Conservation (phyloP, 345 rosid genomes). For the Turnera subulata region DNA sequence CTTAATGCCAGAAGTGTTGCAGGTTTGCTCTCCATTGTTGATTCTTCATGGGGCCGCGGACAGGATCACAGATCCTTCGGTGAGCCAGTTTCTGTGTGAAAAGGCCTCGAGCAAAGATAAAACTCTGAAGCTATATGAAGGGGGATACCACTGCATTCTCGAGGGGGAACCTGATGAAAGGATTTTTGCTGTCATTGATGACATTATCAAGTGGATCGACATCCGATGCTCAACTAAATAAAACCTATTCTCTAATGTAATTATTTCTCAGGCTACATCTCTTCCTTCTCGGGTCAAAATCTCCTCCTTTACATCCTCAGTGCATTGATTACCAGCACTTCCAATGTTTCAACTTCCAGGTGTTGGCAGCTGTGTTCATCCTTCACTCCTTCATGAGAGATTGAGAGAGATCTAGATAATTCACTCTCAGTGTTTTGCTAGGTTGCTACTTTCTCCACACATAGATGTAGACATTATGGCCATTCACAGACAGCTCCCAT, state of each 20-base stretch:
- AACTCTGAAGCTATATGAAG: slow-evolving; percentile 77
- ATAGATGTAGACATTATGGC: no score
- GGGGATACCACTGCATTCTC: slow-evolving; percentile 81
- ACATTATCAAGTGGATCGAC: slow-evolving; percentile 78
- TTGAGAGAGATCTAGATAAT: no score
- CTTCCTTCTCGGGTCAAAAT: neutral
- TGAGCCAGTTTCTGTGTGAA: slow-evolving; percentile 74
- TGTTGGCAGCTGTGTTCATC: no score
- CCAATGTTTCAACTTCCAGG: no score
- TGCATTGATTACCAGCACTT: no score
- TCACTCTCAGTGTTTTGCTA: no score
- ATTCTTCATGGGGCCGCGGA: slow-evolving; percentile 89
- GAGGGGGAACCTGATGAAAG: slow-evolving; percentile 87
- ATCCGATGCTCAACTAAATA: slow-evolving; percentile 28
- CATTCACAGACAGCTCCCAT: no score
- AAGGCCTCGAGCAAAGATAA: slow-evolving; percentile 75
- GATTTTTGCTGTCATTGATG: slow-evolving; percentile 51
- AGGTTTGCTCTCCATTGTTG: slow-evolving; percentile 87
- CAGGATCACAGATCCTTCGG: slow-evolving; percentile 75
- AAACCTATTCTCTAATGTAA: neutral
- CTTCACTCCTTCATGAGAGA: no score
- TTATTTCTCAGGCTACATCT: neutral
- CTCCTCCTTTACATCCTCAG: no score
- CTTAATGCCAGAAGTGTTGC: slow-evolving; percentile 3
- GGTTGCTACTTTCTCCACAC: no score